These are phyloP conservation scores for Isoetes engelmannii DNA, from an alignment of 83 land plant species.

Conservation along the genomic window DNA sequence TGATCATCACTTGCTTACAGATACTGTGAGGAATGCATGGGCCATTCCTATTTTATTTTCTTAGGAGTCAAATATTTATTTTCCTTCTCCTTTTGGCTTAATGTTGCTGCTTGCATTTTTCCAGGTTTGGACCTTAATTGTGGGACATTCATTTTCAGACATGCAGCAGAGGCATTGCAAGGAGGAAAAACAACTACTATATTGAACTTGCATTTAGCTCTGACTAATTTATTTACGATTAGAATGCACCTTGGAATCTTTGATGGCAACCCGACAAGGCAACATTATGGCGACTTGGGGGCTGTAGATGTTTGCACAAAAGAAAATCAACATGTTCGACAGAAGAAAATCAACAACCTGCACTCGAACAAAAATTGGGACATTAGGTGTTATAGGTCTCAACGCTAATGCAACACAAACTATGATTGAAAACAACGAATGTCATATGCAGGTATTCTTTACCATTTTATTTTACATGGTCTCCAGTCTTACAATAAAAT, in stretches of 20 bases:
- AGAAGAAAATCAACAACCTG: constrained; percentile 47
- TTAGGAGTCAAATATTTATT: too few species aligned
- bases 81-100: too few species aligned
- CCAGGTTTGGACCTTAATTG: constrained; percentile 94
- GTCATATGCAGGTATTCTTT: constrained; percentile 54
- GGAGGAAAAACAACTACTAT: constrained; percentile 36
- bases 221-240: constrained; percentile 61
- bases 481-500: constrained; percentile 40
- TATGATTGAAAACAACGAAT: constrained; percentile 68
- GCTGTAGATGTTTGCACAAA: constrained; percentile 50
- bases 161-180: constrained; percentile 51
- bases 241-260: constrained; percentile 91
- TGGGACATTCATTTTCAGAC: constrained; percentile 38
- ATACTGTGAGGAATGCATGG: constrained; percentile 55
- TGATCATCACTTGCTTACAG: constrained; percentile 56
- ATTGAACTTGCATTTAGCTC: constrained; percentile 50
- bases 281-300: constrained; percentile 44
- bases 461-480: constrained; percentile 45
- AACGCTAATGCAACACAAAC: constrained; percentile 51
- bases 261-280: constrained; percentile 56
- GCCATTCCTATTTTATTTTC: too few species aligned
- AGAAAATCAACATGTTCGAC: constrained; percentile 55
- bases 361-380: constrained; percentile 40
- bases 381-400: constrained; percentile 80
- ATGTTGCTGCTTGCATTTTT: too few species aligned